These are phyloP conservation scores for Filosporella fistucella DNA, from an alignment of 495 filamentous ascomycete genomes.

Conservation along the genomic window DNA sequence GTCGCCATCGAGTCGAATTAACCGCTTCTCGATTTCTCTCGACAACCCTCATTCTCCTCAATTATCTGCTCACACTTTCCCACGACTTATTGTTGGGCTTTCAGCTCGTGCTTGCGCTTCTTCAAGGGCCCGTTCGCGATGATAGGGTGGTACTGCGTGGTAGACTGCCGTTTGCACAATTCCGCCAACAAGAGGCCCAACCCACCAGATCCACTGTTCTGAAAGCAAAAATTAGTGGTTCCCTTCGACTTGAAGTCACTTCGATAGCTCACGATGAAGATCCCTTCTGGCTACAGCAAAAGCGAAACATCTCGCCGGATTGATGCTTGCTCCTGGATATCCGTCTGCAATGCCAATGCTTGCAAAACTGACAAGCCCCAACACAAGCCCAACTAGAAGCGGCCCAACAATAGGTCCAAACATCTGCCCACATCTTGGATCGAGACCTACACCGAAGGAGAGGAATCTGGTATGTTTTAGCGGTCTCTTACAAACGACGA, in stretches of 20 bases:
- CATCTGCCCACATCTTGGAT: constrained; percentile 46
- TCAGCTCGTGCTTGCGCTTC: too few relatives aligned
- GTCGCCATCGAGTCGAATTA: too few relatives aligned
- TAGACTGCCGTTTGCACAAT: constrained; percentile 21
- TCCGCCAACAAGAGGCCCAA: constrained; percentile 22
- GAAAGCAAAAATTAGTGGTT: not conserved
- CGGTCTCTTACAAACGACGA: not conserved
- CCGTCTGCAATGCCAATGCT: constrained; percentile 39
- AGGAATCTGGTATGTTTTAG: constrained; percentile 25
- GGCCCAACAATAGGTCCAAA: constrained; percentile 54
- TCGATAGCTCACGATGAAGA: constrained; percentile 17
- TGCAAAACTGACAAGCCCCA: constrained; percentile 42
- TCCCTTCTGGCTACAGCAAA: constrained; percentile 25
- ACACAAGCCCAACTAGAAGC: constrained; percentile 44
- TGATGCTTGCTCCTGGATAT: constrained; percentile 37
- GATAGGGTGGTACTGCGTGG: constrained; percentile 25
- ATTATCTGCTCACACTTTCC: too few relatives aligned
- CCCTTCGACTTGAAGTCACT: not conserved
- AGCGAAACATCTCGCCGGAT: constrained; percentile 26
- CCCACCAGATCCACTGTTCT: constrained; percentile 35
- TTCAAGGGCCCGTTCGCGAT: constrained; percentile 7
- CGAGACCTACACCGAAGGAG: constrained; percentile 49
- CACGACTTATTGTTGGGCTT: too few relatives aligned
- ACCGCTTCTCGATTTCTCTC: too few relatives aligned
- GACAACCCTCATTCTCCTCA: too few relatives aligned